Base-by-base conservation (phyloP, 1,284 basidiomycete species). In the Fomitopsis schrenkii region DNA sequence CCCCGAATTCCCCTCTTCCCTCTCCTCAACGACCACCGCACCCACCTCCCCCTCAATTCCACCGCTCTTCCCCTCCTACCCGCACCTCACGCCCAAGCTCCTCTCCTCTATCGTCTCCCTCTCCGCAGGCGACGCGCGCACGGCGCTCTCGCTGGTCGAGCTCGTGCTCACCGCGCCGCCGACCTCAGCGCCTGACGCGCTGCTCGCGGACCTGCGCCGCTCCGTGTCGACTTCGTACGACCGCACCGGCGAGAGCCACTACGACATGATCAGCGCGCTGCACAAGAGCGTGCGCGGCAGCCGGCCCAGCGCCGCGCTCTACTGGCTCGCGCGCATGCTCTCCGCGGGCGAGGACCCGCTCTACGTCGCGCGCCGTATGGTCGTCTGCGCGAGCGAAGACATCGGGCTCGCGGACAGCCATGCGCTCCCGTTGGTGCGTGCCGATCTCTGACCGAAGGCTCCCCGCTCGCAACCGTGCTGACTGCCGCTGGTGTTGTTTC, bases 321-420 rank as follows among this genome's bases (percentile, higher is more conserved):
- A 96, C 75, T 97, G 94, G 93, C 80, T 95, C 7, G 92, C 91
- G 10, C 81, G 88, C 50, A 93, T 94, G 91, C 77, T 93, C 40
- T 82, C 80, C 53, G 90, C 86, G n/a, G 94, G 93, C 12, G 94
- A 97, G 72, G 95, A 97, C 74, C 91, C 95, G 2, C 71, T 95
- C 41, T 97, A 90, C 70, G 86, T 96, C 63, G 91, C 89, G 1
- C 80, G 94, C 30, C 80, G 94, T 36, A 83, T 95, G 74, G 83
- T 94, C 15, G 89, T 95, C 1, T 89, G 93, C 60, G 92, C 93
- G 1, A 92, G 90, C 58, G 93, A 95, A 72, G 94, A 95, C 69
- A 84, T 95, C 42, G 92, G 93, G 7, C 77, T 93, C n/a, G 90
- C 90, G 17, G 88, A 93, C 72, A 77, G 77, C 41, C 82, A 87